phyloP scores from a whole-genome alignment of 2,329 filamentous ascomycete genomes.

The Knufia petricola region DNA sequence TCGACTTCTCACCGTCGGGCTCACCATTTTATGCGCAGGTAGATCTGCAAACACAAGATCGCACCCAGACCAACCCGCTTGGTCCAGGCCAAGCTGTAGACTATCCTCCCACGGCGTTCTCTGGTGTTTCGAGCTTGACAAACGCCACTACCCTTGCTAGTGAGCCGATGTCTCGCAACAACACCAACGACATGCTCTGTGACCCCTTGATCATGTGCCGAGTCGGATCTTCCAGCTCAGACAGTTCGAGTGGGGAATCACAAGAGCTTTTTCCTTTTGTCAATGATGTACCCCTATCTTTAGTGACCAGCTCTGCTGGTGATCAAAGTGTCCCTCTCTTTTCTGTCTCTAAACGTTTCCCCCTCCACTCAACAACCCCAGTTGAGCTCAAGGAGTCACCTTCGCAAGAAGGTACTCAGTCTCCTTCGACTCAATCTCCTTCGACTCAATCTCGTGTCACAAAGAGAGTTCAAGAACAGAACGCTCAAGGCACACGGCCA shows the following conservation, averaged over 20 bases:
- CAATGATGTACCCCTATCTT: slow-evolving; percentile 20
- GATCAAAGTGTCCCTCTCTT: slow-evolving; percentile 28
- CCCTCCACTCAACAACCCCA: slow-evolving; percentile 29
- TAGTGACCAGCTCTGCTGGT: slow-evolving; percentile 10
- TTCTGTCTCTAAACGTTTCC: slow-evolving; percentile 28
- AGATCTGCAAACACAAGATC: slow-evolving; percentile 23
- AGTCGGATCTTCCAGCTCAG: slow-evolving; percentile 33
- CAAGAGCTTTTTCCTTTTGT: slow-evolving; percentile 11
- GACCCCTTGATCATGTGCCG: slow-evolving; percentile 36
- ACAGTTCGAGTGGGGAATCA: slow-evolving; percentile 13
- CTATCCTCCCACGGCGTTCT: slow-evolving; percentile 18
- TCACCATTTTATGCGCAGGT: slow-evolving; percentile 22
- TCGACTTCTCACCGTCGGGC: slow-evolving; percentile 15
- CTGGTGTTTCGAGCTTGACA: slow-evolving; percentile 24
- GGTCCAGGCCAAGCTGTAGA: slow-evolving; percentile 22
- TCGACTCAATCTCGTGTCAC: slow-evolving; percentile 29
- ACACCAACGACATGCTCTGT: slow-evolving; percentile 37
- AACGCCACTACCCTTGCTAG: slow-evolving; percentile 26
- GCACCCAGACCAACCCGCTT: slow-evolving; percentile 19
- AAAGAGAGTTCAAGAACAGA: slow-evolving; percentile 14
- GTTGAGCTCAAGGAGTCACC: slow-evolving; percentile 43
- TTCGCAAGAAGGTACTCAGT: slow-evolving; percentile 39
- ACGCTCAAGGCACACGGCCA: slow-evolving; percentile 9
- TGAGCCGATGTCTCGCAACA: slow-evolving; percentile 36
- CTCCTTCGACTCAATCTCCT: slow-evolving; percentile 31